Evolutionary conservation across 495 filamentous ascomycete genomes (phyloP), one percentile per base, ranked within the genome.

Genomic region (Parathielavia appendiculata): DNA sequence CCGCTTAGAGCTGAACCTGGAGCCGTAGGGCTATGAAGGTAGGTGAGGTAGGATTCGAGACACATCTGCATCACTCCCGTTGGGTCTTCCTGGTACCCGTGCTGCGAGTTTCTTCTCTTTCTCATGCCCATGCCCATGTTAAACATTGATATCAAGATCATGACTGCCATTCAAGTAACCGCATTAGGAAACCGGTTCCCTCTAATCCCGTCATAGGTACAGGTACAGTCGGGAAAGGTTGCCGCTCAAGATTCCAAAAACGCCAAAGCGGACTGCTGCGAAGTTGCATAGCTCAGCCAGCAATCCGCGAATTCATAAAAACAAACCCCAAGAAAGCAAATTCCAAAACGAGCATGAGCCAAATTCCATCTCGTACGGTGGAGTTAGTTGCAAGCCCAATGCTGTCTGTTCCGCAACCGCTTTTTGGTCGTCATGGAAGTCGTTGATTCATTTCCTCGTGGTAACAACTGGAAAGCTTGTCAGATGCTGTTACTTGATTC

Each of bases 141-240:
- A 23, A 46, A 10, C 23, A 12, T 11, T 11, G 0, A 46, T 26
- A 12, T 14, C 23, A 56, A 30, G 19, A 54, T 67, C 64, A 60
- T 65, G 38, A 62, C 62, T 55, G 58, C 61, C 64, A 64, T 70
- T 75, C 54, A 44, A 75, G 73, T 73, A 75, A 66, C 63, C 64
- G 58, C 66, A 51, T 66, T 44, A 56, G 62, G 57, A 61, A 66
- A 70, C 66, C 59, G 50, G 63, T 56, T 63, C 63, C 61, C 59
- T 69, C 64, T 54, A 66, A 52, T 70, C 66, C 26, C 63, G 63
- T 75, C 68, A 63, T 73, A 75, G 67, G 66, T 75, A 73, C 71
- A 75, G 65, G 58, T 61, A 56, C 60, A 59, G 58, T 63, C 47
- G 48, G 58, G 48, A 62, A n/a, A 49, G 41, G 32, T 35, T 30